Evolutionary conservation across 164 flowering plant species (phyloP), one percentile per base, ranked within the genome.

Genomic region (Akebia trifoliata): DNA sequence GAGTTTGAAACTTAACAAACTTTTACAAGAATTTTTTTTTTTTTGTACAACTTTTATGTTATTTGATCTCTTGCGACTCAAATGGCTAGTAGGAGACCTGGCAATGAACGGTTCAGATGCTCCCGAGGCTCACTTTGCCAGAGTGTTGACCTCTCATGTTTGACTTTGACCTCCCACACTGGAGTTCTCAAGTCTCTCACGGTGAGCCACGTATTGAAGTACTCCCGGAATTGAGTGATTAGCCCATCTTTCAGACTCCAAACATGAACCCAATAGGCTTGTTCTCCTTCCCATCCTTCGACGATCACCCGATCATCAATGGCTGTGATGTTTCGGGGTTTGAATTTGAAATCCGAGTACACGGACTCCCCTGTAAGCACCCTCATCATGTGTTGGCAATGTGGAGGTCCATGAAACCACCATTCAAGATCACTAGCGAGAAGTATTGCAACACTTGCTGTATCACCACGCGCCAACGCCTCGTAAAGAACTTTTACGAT

Each of bases 341-440:
- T 69, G 62, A 89, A 89, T 30, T 47, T 42, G 75, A 86, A 89
- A 44, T 57, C 79, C 8, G 34, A 8, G n/a, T n/a, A 47, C 20
- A 49, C n/a, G 0, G 75, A 62, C 45, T 76, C 70, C 4, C 96
- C 93, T 0, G 96, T 86, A 0, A 89, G 79, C 53, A 82, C 48
- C 37, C 82, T 54, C 94, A 81, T 86, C 96, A 89, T 86, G 79
- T 89, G 81, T 38, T 89, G 84, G 71, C 91, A 74, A 4, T 52
- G 58, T 4, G 84, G 94, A 0, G 96, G 96, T 2, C 96, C 96
- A 46, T 89, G 94, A 67, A 88, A 88, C 96, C 96, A 86, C 84
- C 87, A 88, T 37, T 88, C 96, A 0, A 86, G 72, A 66, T 88
- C 93, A 8, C 47, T 42, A 0, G 84, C 81, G 2, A 88, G 50